phyloP scores from a whole-genome alignment of 805 yeast genomes.

The Starmerella potacharoeniae region DNA sequence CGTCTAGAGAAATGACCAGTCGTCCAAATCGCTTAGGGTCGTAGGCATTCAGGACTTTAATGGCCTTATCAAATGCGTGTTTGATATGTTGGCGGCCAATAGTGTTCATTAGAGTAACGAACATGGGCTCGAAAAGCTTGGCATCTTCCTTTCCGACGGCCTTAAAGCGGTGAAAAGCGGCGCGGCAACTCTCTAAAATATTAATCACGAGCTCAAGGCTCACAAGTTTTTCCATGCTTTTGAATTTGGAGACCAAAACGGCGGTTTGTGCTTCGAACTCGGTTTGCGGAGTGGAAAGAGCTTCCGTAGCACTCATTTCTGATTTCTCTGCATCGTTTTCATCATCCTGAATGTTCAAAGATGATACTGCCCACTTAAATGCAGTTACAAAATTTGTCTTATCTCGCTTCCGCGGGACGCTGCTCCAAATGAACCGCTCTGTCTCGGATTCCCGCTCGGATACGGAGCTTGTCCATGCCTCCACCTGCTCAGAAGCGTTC shows the following conservation, averaged over 20 bases:
- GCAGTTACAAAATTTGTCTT: constrained; percentile 42
- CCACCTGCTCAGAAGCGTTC: constrained; percentile 24
- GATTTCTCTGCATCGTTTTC: neutral
- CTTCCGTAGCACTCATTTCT: neutral
- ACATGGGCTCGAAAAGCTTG: constrained; percentile 48
- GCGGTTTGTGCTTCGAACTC: constrained; percentile 74
- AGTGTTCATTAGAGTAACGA: constrained; percentile 49
- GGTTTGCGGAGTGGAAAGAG: constrained; percentile 16
- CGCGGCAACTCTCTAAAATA: constrained; percentile 56
- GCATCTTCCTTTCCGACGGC: constrained; percentile 33
- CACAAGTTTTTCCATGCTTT: constrained; percentile 62
- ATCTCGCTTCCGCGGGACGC: constrained; percentile 36
- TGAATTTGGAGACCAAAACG: constrained; percentile 61
- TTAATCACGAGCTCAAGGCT: constrained; percentile 70
- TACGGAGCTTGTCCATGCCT: constrained; percentile 27
- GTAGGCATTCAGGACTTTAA: constrained; percentile 55
- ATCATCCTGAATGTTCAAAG: constrained; percentile 4
- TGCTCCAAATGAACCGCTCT: constrained; percentile 38
- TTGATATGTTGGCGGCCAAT: constrained; percentile 67
- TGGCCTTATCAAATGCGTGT: constrained; percentile 75
- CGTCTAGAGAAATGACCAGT: constrained; percentile 16
- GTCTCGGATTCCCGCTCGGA: constrained; percentile 39
- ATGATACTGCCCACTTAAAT: constrained; percentile 30
- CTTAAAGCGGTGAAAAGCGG: constrained; percentile 48
- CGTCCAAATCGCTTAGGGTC: constrained; percentile 41